Conservation (phyloP, 441 rosid species). For the Syzygium malaccense region DNA sequence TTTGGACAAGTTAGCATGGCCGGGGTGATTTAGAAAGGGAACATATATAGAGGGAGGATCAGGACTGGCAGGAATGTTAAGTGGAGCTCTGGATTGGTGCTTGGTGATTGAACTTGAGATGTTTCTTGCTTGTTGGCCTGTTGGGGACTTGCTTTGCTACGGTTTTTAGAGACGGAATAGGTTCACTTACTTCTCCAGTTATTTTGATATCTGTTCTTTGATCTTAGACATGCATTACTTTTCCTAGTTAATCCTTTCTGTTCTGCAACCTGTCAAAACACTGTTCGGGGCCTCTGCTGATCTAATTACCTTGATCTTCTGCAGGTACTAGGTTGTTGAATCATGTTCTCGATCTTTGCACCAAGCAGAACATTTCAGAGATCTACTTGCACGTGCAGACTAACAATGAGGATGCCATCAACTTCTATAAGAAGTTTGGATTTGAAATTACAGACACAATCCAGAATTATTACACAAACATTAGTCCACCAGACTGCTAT, state of each 20-base stretch:
- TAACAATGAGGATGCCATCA: conserved; percentile 87
- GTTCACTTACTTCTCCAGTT: not conserved
- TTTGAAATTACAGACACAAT: conserved; percentile 78
- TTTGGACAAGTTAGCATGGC: not conserved
- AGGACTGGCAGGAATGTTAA: not conserved
- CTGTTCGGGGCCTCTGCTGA: not conserved
- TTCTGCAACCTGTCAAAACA: not conserved
- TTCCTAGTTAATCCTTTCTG: not conserved
- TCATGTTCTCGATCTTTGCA: conserved; percentile 74
- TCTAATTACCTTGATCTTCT: conserved; percentile 1
- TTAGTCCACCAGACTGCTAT: conserved; percentile 79
- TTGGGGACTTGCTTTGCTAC: not conserved
- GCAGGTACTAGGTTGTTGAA: conserved; percentile 82
- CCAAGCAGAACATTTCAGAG: conserved; percentile 63
- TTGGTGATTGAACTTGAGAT: not conserved
- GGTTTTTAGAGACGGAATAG: not conserved
- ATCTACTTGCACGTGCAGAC: conserved; percentile 96
- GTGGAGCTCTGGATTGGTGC: not conserved
- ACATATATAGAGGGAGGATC: not conserved
- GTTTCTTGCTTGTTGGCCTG: not conserved
- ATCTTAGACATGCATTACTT: not conserved
- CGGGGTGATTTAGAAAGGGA: not conserved
- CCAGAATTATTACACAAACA: conserved; percentile 74
- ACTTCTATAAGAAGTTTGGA: conserved; percentile 88
- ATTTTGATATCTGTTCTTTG: not conserved